Evolutionary conservation across 371 early-diverging fungal species (phyloP).

Genomic region (Rhizopus microsporus): DNA sequence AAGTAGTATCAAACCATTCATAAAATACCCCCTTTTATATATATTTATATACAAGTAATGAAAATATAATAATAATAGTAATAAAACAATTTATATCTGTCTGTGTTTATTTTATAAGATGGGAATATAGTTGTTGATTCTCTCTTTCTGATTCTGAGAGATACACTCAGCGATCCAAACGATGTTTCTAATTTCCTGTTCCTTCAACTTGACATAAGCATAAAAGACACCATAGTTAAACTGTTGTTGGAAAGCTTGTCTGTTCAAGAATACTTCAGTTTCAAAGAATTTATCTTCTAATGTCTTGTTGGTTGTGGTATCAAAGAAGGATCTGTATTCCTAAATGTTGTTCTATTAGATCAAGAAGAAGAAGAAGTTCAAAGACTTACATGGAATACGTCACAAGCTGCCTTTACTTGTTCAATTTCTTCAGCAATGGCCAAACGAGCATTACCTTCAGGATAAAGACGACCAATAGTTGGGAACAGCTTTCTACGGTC

Average conservation of each 20-base stretch:
- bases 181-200: slow-evolving; percentile 99
- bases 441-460: slow-evolving; percentile 86
- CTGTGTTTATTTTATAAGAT: slow-evolving; percentile 40
- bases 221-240: slow-evolving; percentile 98
- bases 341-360: slow-evolving; percentile 18
- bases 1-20: slow-evolving; percentile 25
- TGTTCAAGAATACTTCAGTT: slow-evolving; percentile 92
- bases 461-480: slow-evolving; percentile 86
- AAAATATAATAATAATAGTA: slow-evolving; percentile 1
- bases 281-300: slow-evolving; percentile 96
- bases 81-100: slow-evolving; percentile 1
- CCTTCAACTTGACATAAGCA: slow-evolving; percentile 96
- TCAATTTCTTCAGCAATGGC: slow-evolving; percentile 92
- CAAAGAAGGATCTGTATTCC: slow-evolving; percentile 81
- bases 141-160: slow-evolving; percentile 94
- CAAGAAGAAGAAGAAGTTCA: background rate
- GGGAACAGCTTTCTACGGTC: slow-evolving; percentile 95
- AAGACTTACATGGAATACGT: slow-evolving; percentile 73
- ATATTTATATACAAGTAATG: too few relatives aligned
- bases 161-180: slow-evolving; percentile 99
- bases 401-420: slow-evolving; percentile 85
- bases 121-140: slow-evolving; percentile 91
- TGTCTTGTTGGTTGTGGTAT: slow-evolving; percentile 56
- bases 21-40: background rate
- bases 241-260: slow-evolving; percentile 92